Evolutionary conservation across 2,329 filamentous ascomycete genomes (phyloP).

Genomic region (Curvularia hawaiiensis): DNA sequence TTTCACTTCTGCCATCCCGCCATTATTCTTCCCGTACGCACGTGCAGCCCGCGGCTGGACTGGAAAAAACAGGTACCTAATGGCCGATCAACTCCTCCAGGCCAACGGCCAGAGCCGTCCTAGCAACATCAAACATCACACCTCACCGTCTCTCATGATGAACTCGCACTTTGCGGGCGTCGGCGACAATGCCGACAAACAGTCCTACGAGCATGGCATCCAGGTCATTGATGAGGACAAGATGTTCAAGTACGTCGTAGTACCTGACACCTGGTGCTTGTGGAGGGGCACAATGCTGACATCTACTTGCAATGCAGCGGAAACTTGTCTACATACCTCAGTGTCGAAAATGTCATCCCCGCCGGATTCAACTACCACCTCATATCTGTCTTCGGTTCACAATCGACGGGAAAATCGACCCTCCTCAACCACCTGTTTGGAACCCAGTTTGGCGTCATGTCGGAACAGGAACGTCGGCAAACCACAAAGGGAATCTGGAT

Average conservation of each 20-base stretch:
- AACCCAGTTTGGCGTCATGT: slow-evolving; percentile 97
- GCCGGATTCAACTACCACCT: slow-evolving; percentile 99
- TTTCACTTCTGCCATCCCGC: slow-evolving; percentile 31
- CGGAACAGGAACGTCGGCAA: slow-evolving; percentile 89
- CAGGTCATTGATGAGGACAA: slow-evolving; percentile 98
- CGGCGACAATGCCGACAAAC: slow-evolving; percentile 65
- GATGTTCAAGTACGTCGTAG: slow-evolving; percentile 81
- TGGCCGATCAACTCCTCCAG: slow-evolving; percentile 39
- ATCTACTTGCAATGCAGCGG: slow-evolving; percentile 57
- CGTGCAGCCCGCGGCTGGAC: slow-evolving; percentile 33
- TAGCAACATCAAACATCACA: slow-evolving; percentile 47
- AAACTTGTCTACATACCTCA: slow-evolving; percentile 81
- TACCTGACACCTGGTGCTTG: neutral
- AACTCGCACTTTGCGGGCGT: slow-evolving; percentile 82
- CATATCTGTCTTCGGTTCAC: slow-evolving; percentile 97
- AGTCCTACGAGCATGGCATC: slow-evolving; percentile 87
- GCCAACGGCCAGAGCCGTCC: slow-evolving; percentile 46
- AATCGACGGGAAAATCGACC: slow-evolving; percentile 98
- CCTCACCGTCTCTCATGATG: slow-evolving; percentile 59
- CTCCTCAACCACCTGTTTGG: slow-evolving; percentile 95
- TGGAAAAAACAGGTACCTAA: slow-evolving; percentile 27
- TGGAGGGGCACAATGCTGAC: slow-evolving; percentile 26
- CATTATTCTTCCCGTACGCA: slow-evolving; percentile 40
- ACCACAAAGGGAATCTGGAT: slow-evolving; percentile 99
- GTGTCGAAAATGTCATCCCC: slow-evolving; percentile 76